These are phyloP conservation scores for Cladophialophora carrionii DNA, from an alignment of 2,329 filamentous ascomycete species.

Conservation along the genomic window DNA sequence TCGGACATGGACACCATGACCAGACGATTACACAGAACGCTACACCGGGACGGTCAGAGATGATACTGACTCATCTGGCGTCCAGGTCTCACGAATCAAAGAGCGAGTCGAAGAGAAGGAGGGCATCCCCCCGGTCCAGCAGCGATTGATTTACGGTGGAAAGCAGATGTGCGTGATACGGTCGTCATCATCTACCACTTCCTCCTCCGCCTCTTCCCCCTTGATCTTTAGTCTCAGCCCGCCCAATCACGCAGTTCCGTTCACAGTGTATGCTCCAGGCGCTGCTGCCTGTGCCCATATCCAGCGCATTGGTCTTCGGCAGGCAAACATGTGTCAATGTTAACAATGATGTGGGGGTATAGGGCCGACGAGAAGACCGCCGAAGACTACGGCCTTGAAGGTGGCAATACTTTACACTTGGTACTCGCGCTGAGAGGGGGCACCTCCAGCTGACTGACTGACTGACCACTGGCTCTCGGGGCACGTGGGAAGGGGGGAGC, in stretches of 20 bases:
- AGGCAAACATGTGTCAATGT: background rate
- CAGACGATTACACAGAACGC: background rate
- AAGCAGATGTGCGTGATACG: slow-evolving; percentile 86
- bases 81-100: slow-evolving; percentile 95
- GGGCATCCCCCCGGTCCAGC: slow-evolving; percentile 94
- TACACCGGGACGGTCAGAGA: background rate
- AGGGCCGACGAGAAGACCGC: slow-evolving; percentile 97
- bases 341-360: slow-evolving; percentile 11
- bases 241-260: background rate
- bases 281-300: background rate
- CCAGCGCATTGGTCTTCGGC: too few relatives aligned
- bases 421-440: slow-evolving; percentile 93
- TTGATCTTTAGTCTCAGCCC: background rate
- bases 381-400: slow-evolving; percentile 84
- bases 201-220: background rate
- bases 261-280: background rate
- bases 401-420: slow-evolving; percentile 90
- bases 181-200: background rate
- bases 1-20: background rate
- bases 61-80: background rate
- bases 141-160: slow-evolving; percentile 91
- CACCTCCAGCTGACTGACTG: background rate
- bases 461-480: background rate
- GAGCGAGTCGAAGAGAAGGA: slow-evolving; percentile 99
- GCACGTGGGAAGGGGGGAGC: background rate